Evolutionary conservation across 2,329 filamentous ascomycete genomes (phyloP).

Genomic region (Laburnicola sp.): DNA sequence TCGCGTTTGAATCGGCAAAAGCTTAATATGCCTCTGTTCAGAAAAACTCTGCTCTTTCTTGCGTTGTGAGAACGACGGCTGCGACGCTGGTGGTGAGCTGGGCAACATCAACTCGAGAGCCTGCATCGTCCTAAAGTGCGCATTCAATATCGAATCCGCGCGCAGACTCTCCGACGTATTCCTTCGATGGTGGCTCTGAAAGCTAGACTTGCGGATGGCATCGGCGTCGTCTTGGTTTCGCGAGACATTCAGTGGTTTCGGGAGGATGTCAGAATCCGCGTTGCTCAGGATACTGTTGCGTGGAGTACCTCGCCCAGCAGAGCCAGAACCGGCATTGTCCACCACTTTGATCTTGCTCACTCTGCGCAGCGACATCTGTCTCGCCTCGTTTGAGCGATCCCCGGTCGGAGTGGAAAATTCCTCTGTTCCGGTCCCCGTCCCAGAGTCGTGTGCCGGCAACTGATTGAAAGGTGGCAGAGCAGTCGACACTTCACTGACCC

Average conservation of each 20-base stretch:
- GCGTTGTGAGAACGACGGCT: constrained; percentile 6
- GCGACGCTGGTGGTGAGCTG: constrained; percentile 10
- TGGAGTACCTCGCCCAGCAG: constrained; percentile 16
- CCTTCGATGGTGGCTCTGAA: constrained; percentile 18
- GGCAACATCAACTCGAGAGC: constrained; percentile 30
- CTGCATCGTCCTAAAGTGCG: constrained; percentile 34
- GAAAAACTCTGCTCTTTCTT: constrained; percentile 22
- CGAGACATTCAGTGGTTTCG: constrained; percentile 8
- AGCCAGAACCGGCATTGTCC: constrained; percentile 22
- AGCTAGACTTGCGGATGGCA: not conserved
- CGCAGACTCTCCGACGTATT: constrained; percentile 31
- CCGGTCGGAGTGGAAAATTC: not conserved
- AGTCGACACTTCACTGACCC: constrained; percentile 7
- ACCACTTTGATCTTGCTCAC: constrained; percentile 29
- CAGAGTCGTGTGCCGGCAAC: constrained; percentile 14
- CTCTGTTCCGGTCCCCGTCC: constrained; percentile 5
- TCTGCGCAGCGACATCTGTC: constrained; percentile 28
- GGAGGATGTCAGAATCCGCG: constrained; percentile 5
- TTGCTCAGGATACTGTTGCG: constrained; percentile 22
- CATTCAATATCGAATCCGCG: constrained; percentile 36
- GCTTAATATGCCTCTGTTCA: constrained; percentile 20
- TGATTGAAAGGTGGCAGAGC: constrained; percentile 22
- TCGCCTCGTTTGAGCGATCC: constrained; percentile 20
- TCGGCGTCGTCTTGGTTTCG: not conserved
- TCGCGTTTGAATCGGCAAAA: constrained; percentile 19